Percentiles rank a stretch among this genome's conserved stretches.
These are phyloP conservation scores for Lyophyllum shimeji DNA, from an alignment of 768 basidiomycete species.

Conservation along the genomic window DNA sequence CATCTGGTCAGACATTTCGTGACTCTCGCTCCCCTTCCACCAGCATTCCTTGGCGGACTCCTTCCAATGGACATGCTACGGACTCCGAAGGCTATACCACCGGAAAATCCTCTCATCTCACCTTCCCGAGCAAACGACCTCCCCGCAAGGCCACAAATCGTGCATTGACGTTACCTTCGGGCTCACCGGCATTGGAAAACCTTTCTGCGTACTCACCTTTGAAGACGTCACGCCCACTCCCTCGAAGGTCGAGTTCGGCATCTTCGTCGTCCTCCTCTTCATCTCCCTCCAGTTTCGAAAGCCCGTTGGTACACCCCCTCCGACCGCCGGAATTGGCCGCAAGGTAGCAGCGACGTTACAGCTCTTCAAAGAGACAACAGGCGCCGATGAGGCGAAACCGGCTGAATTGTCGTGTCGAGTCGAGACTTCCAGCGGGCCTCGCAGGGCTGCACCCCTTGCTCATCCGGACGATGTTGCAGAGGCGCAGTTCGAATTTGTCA, in stretches of 20 bases:
- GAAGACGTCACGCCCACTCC: conserved; percentile 30
- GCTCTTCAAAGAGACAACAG: conserved; percentile 75
- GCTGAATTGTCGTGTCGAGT: conserved; percentile 29
- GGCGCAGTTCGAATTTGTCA: conserved; percentile 78
- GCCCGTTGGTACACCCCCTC: conserved; percentile 25
- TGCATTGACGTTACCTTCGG: conserved; percentile 38
- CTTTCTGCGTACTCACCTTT: conserved; percentile 21
- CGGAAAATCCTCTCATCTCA: conserved; percentile 33
- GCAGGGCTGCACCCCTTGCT: conserved; percentile 33
- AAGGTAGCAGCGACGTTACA: conserved; percentile 84
- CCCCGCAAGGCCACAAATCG: conserved; percentile 31
- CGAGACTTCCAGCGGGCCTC: conserved; percentile 25
- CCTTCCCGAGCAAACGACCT: conserved; percentile 24
- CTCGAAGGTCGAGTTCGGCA: conserved; percentile 34
- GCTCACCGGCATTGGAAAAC: conserved; percentile 16
- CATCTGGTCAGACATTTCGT: conserved; percentile 16
- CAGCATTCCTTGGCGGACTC: conserved; percentile 24
- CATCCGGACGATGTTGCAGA: conserved; percentile 58
- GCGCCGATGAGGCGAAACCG: conserved; percentile 31
- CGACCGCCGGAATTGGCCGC: conserved; percentile 59
- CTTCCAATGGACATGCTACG: conserved; percentile 29
- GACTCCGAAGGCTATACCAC: conserved; percentile 49
- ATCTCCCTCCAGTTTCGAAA: conserved; percentile 30
- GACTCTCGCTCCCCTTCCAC: conserved; percentile 26
- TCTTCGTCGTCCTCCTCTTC: conserved; percentile 33